Base-by-base conservation (phyloP, 2,329 filamentous ascomycete genomes). In the Metarhizium brunneum region DNA sequence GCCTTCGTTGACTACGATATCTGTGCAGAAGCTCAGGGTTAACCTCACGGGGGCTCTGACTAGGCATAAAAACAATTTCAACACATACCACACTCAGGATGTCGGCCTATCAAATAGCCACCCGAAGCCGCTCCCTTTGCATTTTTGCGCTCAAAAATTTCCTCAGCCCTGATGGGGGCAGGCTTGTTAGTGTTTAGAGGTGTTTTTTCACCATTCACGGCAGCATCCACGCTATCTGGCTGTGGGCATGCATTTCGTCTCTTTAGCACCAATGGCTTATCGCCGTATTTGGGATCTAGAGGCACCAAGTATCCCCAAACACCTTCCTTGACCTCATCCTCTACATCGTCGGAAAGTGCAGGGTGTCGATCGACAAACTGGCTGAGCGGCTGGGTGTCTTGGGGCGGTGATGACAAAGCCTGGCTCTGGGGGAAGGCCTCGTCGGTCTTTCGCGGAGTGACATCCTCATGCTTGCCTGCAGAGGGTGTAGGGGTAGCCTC, bases 301-400 rank as follows among this genome's bases (percentile, higher is more conserved):
- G 92, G 90, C 54, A 96, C 83, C 5, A 99, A 77, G 65, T 97
- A 99, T 13, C 95, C 95, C 94, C 94, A 99, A 1, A 97, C 90
- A 8, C 90, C 90, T 68, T 95, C 88, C 49, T 82, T 79, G 58
- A 77, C 83, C 72, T 96, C 91, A 66, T 96, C 88, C 59, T 92
- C 83, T 4, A 95, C 88, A 56, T 95, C 90, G 60, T 92, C 88
- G 11, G 85, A 85, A 50, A 92, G 80, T 30, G 83, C 81, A 57
- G 82, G 76, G 32, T 90, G 83, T 2, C 87, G 85, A 61, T 90
- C 85, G 42, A 89, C 73, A 65, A 87, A 88, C 72, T 99, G 94
- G 57, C 70, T 73, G 47, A 90, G 84, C 65, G 75, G 75, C 61
- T 76, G 75, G 2, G 73, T 77, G 57, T 76, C 89, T 61, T 85